These are phyloP conservation scores for Blastobotrys raffinosifermentans DNA, from an alignment of 1,139 yeast genomes.

Conservation along the genomic window DNA sequence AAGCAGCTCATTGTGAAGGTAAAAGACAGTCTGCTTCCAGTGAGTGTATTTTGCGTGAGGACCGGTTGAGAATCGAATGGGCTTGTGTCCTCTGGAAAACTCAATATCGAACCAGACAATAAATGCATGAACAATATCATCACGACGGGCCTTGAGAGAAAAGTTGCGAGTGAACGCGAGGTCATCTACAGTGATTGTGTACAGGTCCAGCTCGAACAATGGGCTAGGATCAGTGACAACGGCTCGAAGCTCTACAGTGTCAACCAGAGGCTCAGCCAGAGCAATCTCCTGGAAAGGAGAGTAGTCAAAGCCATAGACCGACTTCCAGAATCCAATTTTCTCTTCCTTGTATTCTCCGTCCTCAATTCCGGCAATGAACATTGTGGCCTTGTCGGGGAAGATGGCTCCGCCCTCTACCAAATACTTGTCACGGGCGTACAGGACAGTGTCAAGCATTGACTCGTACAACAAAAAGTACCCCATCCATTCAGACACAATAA, in stretches of 20 bases:
- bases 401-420: constrained; percentile 83
- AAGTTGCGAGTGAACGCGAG: constrained; percentile 68
- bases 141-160: constrained; percentile 64
- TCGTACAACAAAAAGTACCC: constrained; percentile 95
- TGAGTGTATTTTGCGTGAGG: constrained; percentile 43
- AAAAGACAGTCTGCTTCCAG: constrained; percentile 98
- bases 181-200: constrained; percentile 79
- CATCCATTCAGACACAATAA: constrained; percentile 98
- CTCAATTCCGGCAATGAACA: constrained; percentile 89
- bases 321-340: constrained; percentile 92
- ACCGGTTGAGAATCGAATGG: constrained; percentile 40
- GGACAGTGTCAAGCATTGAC: constrained; percentile 95
- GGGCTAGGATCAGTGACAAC: constrained; percentile 66
- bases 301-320: constrained; percentile 95
- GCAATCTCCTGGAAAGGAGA: constrained; percentile 66
- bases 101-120: constrained; percentile 94
- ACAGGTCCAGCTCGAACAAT: constrained; percentile 78
- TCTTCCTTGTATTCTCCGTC: constrained; percentile 92
- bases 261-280: constrained; percentile 91
- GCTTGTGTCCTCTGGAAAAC: constrained; percentile 50
- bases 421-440: constrained; percentile 89
- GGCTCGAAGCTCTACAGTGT: constrained; percentile 77
- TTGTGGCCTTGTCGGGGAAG: constrained; percentile 91
- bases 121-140: constrained; percentile 81
- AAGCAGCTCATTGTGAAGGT: constrained; percentile 75